phyloP scores from a whole-genome alignment of 176 grass and related monocot genomes.

The Carex myosuroides region DNA sequence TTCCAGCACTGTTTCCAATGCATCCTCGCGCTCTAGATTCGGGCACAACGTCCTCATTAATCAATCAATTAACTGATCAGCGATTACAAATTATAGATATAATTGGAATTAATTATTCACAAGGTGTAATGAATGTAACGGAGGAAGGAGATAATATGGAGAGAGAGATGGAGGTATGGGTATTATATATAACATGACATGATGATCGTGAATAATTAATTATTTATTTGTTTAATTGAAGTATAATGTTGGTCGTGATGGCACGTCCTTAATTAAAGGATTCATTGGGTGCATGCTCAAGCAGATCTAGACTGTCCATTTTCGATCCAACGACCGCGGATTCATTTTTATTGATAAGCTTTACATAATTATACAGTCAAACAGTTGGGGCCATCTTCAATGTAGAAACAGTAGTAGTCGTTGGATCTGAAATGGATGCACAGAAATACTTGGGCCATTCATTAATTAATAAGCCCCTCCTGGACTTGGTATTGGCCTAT shows the following conservation, averaged over 20 bases:
- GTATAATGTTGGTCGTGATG: background rate
- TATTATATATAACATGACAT: background rate
- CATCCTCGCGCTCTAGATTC: constrained; percentile 78
- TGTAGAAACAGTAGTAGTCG: background rate
- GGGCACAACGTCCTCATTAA: constrained; percentile 84
- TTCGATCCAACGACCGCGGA: too few relatives aligned
- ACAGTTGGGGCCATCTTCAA: too few relatives aligned
- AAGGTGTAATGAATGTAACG: too few relatives aligned
- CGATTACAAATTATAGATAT: background rate
- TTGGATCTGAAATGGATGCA: background rate
- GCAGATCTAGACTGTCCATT: too few relatives aligned
- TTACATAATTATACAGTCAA: background rate
- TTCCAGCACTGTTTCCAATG: constrained; percentile 88
- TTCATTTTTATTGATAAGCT: too few relatives aligned
- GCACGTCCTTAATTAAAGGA: background rate
- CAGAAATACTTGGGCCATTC: background rate
- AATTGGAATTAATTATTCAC: background rate
- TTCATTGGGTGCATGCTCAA: background rate
- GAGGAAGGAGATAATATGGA: background rate
- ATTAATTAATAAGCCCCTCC: background rate
- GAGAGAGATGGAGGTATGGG: background rate
- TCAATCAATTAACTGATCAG: background rate
- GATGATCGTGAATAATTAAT: too few relatives aligned
- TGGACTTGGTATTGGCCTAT: background rate
- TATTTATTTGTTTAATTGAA: too few relatives aligned